Evolutionary conservation across 495 filamentous ascomycete genomes (phyloP).

Genomic region (Sabuloglossum arenarium): DNA sequence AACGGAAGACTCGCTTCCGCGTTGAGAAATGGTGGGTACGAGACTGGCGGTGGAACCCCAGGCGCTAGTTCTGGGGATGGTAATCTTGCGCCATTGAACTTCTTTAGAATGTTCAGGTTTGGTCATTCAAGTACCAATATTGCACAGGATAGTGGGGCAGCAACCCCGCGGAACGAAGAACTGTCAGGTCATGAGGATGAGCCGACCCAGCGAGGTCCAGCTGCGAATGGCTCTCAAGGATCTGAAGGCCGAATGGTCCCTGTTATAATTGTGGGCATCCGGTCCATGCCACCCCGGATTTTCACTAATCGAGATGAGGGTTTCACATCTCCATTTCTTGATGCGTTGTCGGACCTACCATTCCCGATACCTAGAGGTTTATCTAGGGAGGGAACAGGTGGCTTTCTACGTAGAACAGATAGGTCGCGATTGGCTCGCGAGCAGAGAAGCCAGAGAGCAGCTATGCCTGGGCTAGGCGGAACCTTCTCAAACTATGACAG

Average conservation of each 20-base stretch:
- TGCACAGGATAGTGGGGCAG: not conserved
- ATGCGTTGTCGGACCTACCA: slow-evolving; percentile 30
- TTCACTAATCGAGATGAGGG: slow-evolving; percentile 25
- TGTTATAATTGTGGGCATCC: slow-evolving; percentile 51
- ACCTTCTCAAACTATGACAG: slow-evolving; percentile 24
- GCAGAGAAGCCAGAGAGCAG: slow-evolving; percentile 22
- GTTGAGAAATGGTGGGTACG: slow-evolving; percentile 16
- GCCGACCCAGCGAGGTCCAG: not conserved
- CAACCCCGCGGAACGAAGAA: not conserved
- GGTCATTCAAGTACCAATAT: slow-evolving; percentile 5
- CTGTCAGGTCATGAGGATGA: not conserved
- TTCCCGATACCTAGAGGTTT: slow-evolving; percentile 20
- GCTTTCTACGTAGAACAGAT: slow-evolving; percentile 19
- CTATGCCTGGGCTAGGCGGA: slow-evolving; percentile 23
- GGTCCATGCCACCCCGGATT: slow-evolving; percentile 35
- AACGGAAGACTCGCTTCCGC: slow-evolving; percentile 24
- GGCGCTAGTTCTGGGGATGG: slow-evolving; percentile 3
- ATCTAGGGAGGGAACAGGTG: slow-evolving; percentile 17
- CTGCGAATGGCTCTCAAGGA: slow-evolving; percentile 13
- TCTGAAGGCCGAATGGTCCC: slow-evolving; percentile 41
- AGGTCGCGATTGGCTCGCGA: slow-evolving; percentile 28
- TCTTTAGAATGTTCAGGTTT: slow-evolving; percentile 27
- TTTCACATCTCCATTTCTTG: slow-evolving; percentile 35
- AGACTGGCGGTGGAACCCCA: slow-evolving; percentile 11
- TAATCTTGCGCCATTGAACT: slow-evolving; percentile 19